Percentiles rank a stretch among this genome's conserved stretches.
Conservation (phyloP, 2,329 filamentous ascomycete genomes). For the Dactylellina sp. region DNA sequence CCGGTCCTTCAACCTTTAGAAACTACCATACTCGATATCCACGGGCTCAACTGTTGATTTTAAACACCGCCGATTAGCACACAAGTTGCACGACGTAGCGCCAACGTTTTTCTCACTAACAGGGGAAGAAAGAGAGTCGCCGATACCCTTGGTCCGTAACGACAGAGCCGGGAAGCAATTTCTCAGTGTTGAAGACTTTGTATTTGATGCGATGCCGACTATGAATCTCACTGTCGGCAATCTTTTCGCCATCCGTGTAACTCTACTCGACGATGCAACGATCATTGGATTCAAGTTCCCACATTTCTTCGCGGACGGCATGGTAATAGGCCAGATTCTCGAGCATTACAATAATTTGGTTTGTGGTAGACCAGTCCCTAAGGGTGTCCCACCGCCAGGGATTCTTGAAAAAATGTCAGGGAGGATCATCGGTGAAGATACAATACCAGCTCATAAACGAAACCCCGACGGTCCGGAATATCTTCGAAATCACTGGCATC, state of each 20-base stretch:
- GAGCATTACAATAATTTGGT: conserved; percentile 22
- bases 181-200: conserved; percentile 17
- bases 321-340: conserved; percentile 31
- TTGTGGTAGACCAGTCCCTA: conserved; percentile 11
- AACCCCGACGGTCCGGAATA: too few species aligned
- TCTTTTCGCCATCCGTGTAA: conserved; percentile 40
- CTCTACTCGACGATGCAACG: conserved; percentile 31
- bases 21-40: conserved; percentile 30
- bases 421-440: too few species aligned
- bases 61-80: conserved; percentile 13
- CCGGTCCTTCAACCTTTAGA: not conserved
- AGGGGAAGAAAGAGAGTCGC: conserved; percentile 9
- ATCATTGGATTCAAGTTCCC: conserved; percentile 41
- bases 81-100: conserved; percentile 14
- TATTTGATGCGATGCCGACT: conserved; percentile 16
- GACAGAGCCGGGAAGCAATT: conserved; percentile 9
- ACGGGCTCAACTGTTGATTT: conserved; percentile 36
- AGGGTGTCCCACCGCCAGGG: conserved; percentile 16
- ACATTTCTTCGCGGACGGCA: conserved; percentile 38
- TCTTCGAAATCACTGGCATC: too few species aligned
- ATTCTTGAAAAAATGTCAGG: too few species aligned
- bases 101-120: conserved; percentile 22
- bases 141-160: conserved; percentile 18
- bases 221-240: conserved; percentile 25
- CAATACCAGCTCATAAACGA: too few species aligned